Base-by-base conservation (phyloP, 768 basidiomycete genomes). In the Hebeloma cylindrosporum region DNA sequence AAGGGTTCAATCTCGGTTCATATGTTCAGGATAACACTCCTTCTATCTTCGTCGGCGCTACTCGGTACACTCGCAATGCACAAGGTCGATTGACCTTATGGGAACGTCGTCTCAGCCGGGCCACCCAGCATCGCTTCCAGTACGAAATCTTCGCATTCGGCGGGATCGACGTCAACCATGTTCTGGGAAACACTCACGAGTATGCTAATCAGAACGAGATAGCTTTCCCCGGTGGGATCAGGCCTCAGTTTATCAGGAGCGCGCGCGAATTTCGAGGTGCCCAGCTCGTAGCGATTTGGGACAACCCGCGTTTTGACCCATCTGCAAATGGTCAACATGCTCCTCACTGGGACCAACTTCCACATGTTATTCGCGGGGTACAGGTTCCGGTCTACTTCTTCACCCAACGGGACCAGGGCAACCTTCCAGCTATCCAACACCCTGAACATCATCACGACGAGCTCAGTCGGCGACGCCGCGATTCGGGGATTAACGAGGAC, bases 11-110 rank as follows among this genome's bases (percentile, higher is more conserved):
- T 16, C 39, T 40, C 9, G 7, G 39, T 7, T 17, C 6, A 9
- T 40, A 2, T 26, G n/a, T 40, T 5, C 20, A 20, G 13, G 4
- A 8, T 1, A 40, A 40, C 39, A 16, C 17, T 9, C 21, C 21
- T 9, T 40, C 39, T 4, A 40, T 40, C 13, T 40, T 40, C 22
- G 39, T 40, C 22, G 16, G 39, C 39, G 28, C 39, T n/a, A 28
- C 20, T 10, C 39, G 16, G 18, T 25, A 20, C 7, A 25, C 9
- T 26, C 4, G 22, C 22, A 4, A 14, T 14, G 39, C 7, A 11
- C 5, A 5, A 4, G 14, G 9, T 14, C 2, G 5, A 10, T 26
- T 40, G 22, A 6, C 5, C 13, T 7, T 21, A 4, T 40, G 39
- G 39, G 6, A 14, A 4, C 21, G 26, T 4, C 39, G 39, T n/a